These are phyloP conservation scores for Gossypium stocksii DNA, from an alignment of 345 rosid species.

Conservation along the genomic window DNA sequence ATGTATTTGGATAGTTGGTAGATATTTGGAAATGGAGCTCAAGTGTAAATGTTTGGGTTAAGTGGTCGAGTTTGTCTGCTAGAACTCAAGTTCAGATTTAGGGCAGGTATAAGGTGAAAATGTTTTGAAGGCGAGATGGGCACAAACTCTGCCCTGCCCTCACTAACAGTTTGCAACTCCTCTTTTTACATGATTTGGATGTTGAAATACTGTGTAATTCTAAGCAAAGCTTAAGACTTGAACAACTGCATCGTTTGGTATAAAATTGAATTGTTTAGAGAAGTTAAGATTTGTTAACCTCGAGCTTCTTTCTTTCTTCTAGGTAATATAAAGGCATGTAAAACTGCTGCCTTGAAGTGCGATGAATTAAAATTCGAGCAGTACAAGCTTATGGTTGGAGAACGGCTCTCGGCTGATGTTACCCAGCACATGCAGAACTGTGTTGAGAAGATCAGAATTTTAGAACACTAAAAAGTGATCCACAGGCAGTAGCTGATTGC, in stretches of 20 bases:
- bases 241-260: not conserved
- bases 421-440: constrained; percentile 51
- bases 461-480: constrained; percentile 33
- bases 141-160: not conserved
- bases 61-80: not conserved
- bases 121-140: too few species aligned
- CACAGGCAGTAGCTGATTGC: not conserved
- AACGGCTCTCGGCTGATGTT: constrained; percentile 42
- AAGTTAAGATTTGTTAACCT: not conserved
- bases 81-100: not conserved
- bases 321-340: constrained; percentile 71
- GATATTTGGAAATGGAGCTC: not conserved
- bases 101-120: not conserved
- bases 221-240: not conserved
- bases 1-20: not conserved
- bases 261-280: not conserved
- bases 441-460: constrained; percentile 58
- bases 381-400: constrained; percentile 42
- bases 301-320: not conserved
- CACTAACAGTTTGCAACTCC: not conserved
- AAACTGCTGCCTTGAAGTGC: constrained; percentile 59
- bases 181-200: not conserved
- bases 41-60: not conserved
- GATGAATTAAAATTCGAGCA: constrained; percentile 75
- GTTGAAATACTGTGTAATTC: not conserved